Evolutionary conservation across 1,139 yeast genomes (phyloP).

Genomic region (Debaryomyces coudertii): DNA sequence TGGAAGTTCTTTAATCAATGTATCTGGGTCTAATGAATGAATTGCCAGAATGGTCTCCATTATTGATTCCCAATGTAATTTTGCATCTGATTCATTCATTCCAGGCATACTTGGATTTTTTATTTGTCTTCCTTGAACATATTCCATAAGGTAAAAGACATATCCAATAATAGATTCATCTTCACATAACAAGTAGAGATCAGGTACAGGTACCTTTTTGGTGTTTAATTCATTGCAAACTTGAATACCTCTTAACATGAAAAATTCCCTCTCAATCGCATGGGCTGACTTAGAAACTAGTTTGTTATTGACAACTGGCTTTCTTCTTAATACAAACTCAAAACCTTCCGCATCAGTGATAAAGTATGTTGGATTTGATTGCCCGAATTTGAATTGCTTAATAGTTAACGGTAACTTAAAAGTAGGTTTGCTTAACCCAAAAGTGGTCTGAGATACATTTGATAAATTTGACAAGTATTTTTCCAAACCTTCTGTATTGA

Average conservation of each 20-base stretch:
- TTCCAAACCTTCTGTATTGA: constrained; percentile 38
- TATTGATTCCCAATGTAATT: constrained; percentile 52
- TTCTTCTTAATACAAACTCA: constrained; percentile 57
- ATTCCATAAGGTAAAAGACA: constrained; percentile 65
- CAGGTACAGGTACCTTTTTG: constrained; percentile 52
- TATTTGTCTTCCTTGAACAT: constrained; percentile 60
- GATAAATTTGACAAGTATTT: constrained; percentile 25
- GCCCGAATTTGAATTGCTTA: constrained; percentile 66
- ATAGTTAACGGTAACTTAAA: constrained; percentile 31
- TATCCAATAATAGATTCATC: constrained; percentile 53
- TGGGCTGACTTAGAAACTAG: constrained; percentile 65
- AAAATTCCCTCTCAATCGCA: constrained; percentile 66
- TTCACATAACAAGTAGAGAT: constrained; percentile 51
- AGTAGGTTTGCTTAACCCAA: constrained; percentile 23
- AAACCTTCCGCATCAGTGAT: constrained; percentile 44
- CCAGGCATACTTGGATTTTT: constrained; percentile 57
- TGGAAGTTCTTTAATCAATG: constrained; percentile 50
- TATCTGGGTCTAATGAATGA: constrained; percentile 53
- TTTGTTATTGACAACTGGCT: constrained; percentile 58
- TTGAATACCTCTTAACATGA: constrained; percentile 52
- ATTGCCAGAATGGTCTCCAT: constrained; percentile 54
- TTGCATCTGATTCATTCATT: constrained; percentile 27
- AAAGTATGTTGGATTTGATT: constrained; percentile 67
- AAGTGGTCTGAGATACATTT: constrained; percentile 16
- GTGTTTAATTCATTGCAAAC: constrained; percentile 29